Evolutionary conservation across 2,329 filamentous ascomycete genomes (phyloP).

Genomic region (Boeremia exigua): DNA sequence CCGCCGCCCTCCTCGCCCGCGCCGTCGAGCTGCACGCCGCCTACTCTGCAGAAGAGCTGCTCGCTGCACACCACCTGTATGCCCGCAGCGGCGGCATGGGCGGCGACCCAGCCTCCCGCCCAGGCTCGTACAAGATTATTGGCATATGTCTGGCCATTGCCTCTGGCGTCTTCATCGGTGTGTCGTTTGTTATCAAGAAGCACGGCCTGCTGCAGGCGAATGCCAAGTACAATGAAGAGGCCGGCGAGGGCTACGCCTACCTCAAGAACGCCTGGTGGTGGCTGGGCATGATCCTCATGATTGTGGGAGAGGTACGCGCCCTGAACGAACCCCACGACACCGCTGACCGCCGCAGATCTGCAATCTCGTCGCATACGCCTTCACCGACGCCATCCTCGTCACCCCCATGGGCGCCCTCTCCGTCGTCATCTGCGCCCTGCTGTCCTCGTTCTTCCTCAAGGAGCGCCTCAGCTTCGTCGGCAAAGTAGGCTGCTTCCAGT

Average conservation of each 20-base stretch:
- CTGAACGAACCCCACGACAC: no score
- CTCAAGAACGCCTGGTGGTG: constrained; percentile 96
- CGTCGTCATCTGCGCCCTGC: constrained; percentile 88
- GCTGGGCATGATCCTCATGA: constrained; percentile 95
- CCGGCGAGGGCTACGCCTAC: constrained; percentile 96
- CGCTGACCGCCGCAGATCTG: constrained; percentile 60
- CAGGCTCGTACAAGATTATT: constrained; percentile 77
- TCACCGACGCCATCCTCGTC: constrained; percentile 94
- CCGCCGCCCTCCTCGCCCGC: constrained; percentile 36
- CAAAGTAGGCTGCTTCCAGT: constrained; percentile 94
- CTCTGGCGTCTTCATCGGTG: constrained; percentile 90
- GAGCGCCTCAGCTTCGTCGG: constrained; percentile 94
- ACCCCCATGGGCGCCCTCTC: constrained; percentile 89
- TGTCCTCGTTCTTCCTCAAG: constrained; percentile 94
- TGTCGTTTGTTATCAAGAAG: constrained; percentile 96
- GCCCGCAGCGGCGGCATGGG: constrained; percentile 51
- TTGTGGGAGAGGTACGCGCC: constrained; percentile 73
- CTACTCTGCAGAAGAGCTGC: constrained; percentile 2
- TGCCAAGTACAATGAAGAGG: constrained; percentile 93
- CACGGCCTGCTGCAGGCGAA: constrained; percentile 89
- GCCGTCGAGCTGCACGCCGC: constrained; percentile 6
- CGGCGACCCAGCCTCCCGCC: constrained; percentile 49
- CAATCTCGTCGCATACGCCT: constrained; percentile 97
- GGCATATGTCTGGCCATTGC: constrained; percentile 85
- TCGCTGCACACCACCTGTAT: constrained; percentile 52